phyloP scores from a whole-genome alignment of 2,329 filamentous ascomycete species.

The Ceratocystis colombiana region DNA sequence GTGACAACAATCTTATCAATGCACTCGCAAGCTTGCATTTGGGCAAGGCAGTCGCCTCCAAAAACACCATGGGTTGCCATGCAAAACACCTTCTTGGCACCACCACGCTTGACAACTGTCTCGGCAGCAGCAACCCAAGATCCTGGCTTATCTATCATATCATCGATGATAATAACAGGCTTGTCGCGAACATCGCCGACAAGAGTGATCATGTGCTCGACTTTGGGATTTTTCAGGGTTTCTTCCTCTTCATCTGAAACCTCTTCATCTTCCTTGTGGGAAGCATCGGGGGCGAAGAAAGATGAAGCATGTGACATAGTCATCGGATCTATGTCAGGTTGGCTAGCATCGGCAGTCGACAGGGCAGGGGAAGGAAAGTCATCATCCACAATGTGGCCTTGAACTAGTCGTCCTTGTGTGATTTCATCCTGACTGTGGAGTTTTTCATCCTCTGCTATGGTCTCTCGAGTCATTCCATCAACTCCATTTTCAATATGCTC shows the following conservation, averaged over 20 bases:
- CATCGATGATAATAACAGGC: slow-evolving; percentile 88
- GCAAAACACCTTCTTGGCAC: slow-evolving; percentile 89
- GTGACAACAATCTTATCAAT: slow-evolving; percentile 93
- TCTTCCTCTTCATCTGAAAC: slow-evolving; percentile 91
- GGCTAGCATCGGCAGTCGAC: slow-evolving; percentile 57
- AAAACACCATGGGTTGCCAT: slow-evolving; percentile 96
- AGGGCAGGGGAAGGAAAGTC: slow-evolving; percentile 71
- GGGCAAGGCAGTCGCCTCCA: slow-evolving; percentile 75
- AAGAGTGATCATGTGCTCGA: slow-evolving; percentile 94
- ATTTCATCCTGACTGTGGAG: slow-evolving; percentile 70
- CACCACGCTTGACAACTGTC: slow-evolving; percentile 85
- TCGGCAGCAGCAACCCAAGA: slow-evolving; percentile 97
- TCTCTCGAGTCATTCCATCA: slow-evolving; percentile 26
- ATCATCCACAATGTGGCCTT: slow-evolving; percentile 92
- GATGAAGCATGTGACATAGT: slow-evolving; percentile 66
- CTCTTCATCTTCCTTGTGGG: slow-evolving; percentile 62
- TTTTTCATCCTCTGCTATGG: slow-evolving; percentile 55
- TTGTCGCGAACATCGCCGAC: slow-evolving; percentile 86
- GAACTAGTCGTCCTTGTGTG: slow-evolving; percentile 78
- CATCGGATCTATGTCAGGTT: slow-evolving; percentile 73
- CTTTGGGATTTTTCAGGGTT: slow-evolving; percentile 63
- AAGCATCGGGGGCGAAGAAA: slow-evolving; percentile 65
- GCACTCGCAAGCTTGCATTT: slow-evolving; percentile 84
- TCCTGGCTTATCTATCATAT: slow-evolving; percentile 96
- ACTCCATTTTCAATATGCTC: background rate